phyloP scores from a whole-genome alignment of 306 rosid species.

The Nissolia schottii region DNA sequence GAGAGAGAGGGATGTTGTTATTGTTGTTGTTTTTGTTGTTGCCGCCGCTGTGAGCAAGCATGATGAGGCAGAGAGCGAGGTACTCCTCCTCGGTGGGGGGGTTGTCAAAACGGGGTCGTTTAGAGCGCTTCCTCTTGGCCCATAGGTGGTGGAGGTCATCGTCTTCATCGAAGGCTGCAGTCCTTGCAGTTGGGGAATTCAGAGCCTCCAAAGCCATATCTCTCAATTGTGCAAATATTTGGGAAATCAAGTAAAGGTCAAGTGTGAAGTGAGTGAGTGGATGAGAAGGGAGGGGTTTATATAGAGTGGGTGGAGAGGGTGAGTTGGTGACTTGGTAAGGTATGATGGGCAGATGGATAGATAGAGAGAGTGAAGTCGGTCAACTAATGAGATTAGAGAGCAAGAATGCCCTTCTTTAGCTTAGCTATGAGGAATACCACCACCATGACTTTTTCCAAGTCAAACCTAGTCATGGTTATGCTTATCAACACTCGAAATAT shows the following conservation, averaged over 20 bases:
- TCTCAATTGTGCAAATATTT: too few relatives aligned
- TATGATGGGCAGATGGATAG: neutral
- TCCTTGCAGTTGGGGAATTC: conserved; percentile 51
- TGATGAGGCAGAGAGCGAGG: conserved; percentile 94
- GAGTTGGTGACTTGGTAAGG: conserved; percentile 33
- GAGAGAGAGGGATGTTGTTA: neutral
- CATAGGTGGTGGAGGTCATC: conserved; percentile 32
- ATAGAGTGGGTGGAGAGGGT: neutral
- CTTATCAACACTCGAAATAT: neutral
- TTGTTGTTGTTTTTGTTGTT: neutral
- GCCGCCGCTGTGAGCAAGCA: conserved; percentile 70
- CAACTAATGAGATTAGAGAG: conserved; percentile 43
- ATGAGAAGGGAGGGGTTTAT: neutral
- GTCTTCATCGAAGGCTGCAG: conserved; percentile 25
- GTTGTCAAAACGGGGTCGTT: conserved; percentile 43
- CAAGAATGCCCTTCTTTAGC: conserved; percentile 1
- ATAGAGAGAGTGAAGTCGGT: conserved; percentile 63
- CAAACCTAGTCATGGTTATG: conserved; percentile 34
- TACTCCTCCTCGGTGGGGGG: conserved; percentile 71
- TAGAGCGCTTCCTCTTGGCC: conserved; percentile 69
- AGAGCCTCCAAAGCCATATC: conserved; percentile 76
- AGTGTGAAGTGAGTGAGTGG: neutral
- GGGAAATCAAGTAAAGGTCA: too few relatives aligned
- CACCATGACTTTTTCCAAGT: conserved; percentile 54
- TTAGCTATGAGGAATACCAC: neutral